phyloP scores from a whole-genome alignment of 345 rosid species.

The Hypericum androsaemum region DNA sequence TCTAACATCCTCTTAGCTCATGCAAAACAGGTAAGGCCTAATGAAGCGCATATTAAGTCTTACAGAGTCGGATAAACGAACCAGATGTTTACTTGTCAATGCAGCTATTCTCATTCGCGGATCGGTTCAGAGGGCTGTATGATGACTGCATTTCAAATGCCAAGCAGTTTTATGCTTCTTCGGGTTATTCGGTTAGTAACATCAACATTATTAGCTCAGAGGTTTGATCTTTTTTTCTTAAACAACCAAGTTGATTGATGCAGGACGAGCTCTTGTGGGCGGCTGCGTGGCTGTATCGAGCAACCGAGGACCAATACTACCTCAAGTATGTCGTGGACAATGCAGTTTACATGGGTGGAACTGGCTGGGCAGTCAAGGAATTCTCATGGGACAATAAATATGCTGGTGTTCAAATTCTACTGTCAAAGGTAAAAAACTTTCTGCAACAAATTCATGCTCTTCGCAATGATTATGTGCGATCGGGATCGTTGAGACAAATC shows the following conservation, averaged over 20 bases:
- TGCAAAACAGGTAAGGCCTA: constrained; percentile 51
- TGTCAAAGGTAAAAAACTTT: constrained; percentile 39
- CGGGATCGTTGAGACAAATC: no score
- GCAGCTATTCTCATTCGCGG: constrained; percentile 27
- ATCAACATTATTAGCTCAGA: no score
- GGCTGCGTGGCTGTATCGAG: constrained; percentile 63
- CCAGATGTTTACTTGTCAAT: neutral
- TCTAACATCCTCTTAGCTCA: constrained; percentile 18
- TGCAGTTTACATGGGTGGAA: constrained; percentile 75
- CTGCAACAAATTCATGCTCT: neutral
- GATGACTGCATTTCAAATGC: constrained; percentile 21
- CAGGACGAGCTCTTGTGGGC: constrained; percentile 92
- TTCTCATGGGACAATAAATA: constrained; percentile 92
- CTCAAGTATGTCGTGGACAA: constrained; percentile 57
- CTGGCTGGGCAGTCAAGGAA: constrained; percentile 79
- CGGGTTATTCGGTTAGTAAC: constrained; percentile 22
- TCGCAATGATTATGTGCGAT: no score
- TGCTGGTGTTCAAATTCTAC: constrained; percentile 78
- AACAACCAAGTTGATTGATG: neutral
- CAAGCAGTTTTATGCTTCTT: constrained; percentile 20
- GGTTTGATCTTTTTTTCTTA: neutral
- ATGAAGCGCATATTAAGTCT: neutral
- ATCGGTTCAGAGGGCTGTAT: constrained; percentile 17
- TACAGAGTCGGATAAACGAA: neutral
- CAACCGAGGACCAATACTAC: constrained; percentile 56